phyloP scores from a whole-genome alignment of 805 yeast genomes.

The Dipodascopsis uninucleata region DNA sequence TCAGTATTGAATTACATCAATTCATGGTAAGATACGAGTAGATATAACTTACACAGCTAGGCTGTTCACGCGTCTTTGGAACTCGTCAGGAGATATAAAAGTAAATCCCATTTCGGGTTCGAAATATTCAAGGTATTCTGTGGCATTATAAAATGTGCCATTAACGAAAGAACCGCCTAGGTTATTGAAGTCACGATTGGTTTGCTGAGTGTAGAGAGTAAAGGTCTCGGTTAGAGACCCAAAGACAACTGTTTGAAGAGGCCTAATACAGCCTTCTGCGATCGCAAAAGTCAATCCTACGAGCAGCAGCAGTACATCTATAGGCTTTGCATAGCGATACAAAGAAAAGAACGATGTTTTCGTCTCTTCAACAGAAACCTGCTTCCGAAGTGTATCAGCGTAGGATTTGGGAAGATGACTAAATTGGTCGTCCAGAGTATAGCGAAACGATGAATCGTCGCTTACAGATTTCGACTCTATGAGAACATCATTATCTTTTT shows the following conservation, averaged over 20 bases:
- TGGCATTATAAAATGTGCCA: conserved; percentile 3
- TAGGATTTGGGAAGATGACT: conserved; percentile 33
- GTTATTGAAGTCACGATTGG: no score
- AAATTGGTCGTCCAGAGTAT: conserved; percentile 28
- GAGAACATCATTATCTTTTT: no score
- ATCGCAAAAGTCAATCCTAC: conserved; percentile 36
- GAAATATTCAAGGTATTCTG: not conserved
- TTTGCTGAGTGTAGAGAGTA: conserved; percentile 34
- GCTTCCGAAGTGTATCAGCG: conserved; percentile 36
- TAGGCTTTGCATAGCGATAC: conserved; percentile 37
- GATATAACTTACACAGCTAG: conserved; percentile 39
- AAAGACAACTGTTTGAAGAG: conserved; percentile 34
- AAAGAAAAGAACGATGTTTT: conserved; percentile 31
- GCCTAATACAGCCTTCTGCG: conserved; percentile 40
- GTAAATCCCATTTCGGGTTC: conserved; percentile 1
- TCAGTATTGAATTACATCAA: no score
- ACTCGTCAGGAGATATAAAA: conserved; percentile 26
- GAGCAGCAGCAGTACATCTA: conserved; percentile 32
- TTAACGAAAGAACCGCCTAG: conserved; percentile 4
- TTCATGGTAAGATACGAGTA: no score
- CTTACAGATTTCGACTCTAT: no score
- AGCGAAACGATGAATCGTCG: no score
- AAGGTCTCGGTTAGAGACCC: conserved; percentile 41
- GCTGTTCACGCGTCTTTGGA: conserved; percentile 36
- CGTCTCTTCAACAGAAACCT: conserved; percentile 28